These are phyloP conservation scores for Excoecaria agallocha DNA, from an alignment of 345 rosid genomes.

Conservation along the genomic window DNA sequence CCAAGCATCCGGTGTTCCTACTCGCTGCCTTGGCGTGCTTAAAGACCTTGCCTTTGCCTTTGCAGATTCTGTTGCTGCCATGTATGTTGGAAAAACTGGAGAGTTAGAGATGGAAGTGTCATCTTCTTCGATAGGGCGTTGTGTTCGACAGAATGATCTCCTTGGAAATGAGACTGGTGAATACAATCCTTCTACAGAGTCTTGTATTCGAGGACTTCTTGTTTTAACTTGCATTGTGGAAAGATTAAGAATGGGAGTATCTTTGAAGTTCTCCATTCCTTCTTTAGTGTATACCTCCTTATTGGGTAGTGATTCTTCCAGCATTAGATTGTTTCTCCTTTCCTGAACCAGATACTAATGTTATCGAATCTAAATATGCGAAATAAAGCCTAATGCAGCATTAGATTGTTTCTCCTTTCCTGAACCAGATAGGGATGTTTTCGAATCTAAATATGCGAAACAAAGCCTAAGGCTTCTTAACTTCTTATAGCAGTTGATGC, in stretches of 20 bases:
- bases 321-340: conserved; percentile 40
- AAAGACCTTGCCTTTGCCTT: conserved; percentile 72
- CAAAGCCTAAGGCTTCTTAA: no score
- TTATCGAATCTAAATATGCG: not conserved
- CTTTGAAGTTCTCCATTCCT: conserved; percentile 30
- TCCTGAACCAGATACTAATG: conserved; percentile 46
- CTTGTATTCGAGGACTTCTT: conserved; percentile 33
- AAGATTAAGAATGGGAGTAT: conserved; percentile 19
- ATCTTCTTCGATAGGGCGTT: conserved; percentile 32
- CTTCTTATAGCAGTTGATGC: no score
- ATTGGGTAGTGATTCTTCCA: conserved; percentile 35
- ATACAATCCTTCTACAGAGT: conserved; percentile 40
- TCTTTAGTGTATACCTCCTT: conserved; percentile 23
- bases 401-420: no score
- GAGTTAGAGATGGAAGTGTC: conserved; percentile 46
- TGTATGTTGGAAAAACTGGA: conserved; percentile 56
- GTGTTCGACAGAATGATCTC: conserved; percentile 56
- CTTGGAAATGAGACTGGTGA: conserved; percentile 56
- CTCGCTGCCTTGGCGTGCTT: conserved; percentile 74
- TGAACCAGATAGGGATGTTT: no score
- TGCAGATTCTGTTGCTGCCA: conserved; percentile 70
- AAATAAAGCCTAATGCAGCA: no score
- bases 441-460: no score
- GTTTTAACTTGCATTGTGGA: conserved; percentile 27
- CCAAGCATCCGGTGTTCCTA: conserved; percentile 37